These are phyloP conservation scores for Astragalus membranaceus DNA, from an alignment of 306 rosid species.

Conservation along the genomic window DNA sequence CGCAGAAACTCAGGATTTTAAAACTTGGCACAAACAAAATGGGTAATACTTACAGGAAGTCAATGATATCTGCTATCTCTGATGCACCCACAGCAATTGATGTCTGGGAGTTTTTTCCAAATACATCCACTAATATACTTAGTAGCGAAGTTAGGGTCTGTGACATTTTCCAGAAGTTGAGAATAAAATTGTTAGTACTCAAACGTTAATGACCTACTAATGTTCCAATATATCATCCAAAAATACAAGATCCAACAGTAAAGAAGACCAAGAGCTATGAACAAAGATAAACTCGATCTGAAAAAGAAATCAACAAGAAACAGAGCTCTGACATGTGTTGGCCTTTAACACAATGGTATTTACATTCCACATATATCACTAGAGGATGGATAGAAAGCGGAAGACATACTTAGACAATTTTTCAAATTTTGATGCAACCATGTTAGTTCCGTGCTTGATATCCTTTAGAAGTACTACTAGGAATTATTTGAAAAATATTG, in stretches of 20 bases:
- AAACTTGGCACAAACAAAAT: not conserved
- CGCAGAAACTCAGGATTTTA: constrained; percentile 1
- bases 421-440: not conserved
- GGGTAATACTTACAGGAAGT: constrained; percentile 70
- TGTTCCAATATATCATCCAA: not conserved
- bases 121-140: constrained; percentile 71
- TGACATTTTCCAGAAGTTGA: constrained; percentile 8
- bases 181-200: constrained; percentile 15
- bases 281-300: not conserved
- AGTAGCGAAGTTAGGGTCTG: constrained; percentile 74
- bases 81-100: constrained; percentile 51
- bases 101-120: constrained; percentile 81
- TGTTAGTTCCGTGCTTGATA: not conserved
- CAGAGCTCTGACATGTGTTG: not conserved
- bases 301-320: constrained; percentile 6
- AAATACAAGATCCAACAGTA: not conserved
- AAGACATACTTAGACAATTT: not conserved
- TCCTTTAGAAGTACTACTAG: not conserved
- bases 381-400: not conserved
- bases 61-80: constrained; percentile 76
- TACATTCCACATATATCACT: not conserved
- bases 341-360: not conserved
- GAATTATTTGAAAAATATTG: not conserved
- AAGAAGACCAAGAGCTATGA: not conserved
- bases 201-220: not conserved